Evolutionary conservation across 305 asterid genomes (phyloP).

Genomic region (Fraxinus dipetala): DNA sequence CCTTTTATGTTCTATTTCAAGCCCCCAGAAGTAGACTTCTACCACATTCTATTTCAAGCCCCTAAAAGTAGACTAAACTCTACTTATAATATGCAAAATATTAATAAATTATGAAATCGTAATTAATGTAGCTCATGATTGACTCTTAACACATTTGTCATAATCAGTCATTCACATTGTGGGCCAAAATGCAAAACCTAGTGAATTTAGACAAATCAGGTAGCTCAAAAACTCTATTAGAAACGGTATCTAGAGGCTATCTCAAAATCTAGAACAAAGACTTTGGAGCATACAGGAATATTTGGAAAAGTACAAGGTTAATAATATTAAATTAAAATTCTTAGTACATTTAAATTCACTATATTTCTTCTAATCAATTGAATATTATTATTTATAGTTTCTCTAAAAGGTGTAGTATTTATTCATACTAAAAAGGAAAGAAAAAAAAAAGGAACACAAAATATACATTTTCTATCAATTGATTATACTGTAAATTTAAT

Average conservation of each 20-base stretch:
- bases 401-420: no score
- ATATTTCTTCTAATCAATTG: no score
- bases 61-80: background rate
- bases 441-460: no score
- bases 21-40: background rate
- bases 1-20: background rate
- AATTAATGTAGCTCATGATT: background rate
- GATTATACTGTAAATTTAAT: no score
- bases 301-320: background rate
- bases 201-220: background rate
- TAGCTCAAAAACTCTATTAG: background rate
- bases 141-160: background rate
- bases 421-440: no score
- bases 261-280: background rate
- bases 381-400: no score
- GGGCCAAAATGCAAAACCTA: background rate
- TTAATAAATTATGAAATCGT: background rate
- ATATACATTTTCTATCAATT: no score
- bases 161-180: background rate
- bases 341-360: background rate
- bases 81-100: background rate
- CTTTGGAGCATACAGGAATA: background rate
- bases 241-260: background rate
- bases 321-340: background rate
- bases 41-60: background rate